Base-by-base conservation (phyloP, 352 stramenopile species). In the Phytophthora litchii region DNA sequence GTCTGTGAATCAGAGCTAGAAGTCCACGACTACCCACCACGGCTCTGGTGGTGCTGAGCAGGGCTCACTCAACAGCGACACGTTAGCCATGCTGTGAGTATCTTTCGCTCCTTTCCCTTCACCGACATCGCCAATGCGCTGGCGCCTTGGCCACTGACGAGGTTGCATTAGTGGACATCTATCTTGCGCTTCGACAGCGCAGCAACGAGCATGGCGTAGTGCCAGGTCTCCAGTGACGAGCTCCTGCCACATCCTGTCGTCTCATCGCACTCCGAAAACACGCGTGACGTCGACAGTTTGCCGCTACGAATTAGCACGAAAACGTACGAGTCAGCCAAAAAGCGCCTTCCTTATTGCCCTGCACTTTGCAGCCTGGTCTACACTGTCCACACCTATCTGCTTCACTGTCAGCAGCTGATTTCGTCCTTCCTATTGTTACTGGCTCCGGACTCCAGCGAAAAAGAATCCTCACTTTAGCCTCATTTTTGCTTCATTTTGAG, bases 251-350 rank as follows among this genome's bases (percentile, higher is more conserved):
- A 66, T 52, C 45, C 10, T 60, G 29, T 66, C 60, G 60, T 38
- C 19, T 14, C 7, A 54, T 68, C 19, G n/a, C n/a, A n/a, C n/a
- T n/a, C n/a, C n/a, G 60, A 34, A 34, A 34, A 34, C 29, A 12
- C 29, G 29, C 31, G 13, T 19, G 12, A 21, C 43, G 40, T 37
- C 29, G 32, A 12, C 14, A 4, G 20, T 23, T 58, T 61, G 51
- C 17, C 46, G 19, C 50, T 51, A 55, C 29, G 43, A 67, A 52
- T 67, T 67, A 67, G 42, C 34, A 12, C 51, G 43, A 65, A 54
- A 45, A 23, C 12, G 35, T 52, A 65, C 48, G n/a, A 53, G 40
- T 23, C 57, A 60, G 40, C 31, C 23, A 58, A 25, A 19, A 41
- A 40, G 31, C 40, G n/a, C n/a, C n/a, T n/a, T n/a, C n/a, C n/a